phyloP scores from a whole-genome alignment of 345 rosid species.

The Eucalyptus brandiana region DNA sequence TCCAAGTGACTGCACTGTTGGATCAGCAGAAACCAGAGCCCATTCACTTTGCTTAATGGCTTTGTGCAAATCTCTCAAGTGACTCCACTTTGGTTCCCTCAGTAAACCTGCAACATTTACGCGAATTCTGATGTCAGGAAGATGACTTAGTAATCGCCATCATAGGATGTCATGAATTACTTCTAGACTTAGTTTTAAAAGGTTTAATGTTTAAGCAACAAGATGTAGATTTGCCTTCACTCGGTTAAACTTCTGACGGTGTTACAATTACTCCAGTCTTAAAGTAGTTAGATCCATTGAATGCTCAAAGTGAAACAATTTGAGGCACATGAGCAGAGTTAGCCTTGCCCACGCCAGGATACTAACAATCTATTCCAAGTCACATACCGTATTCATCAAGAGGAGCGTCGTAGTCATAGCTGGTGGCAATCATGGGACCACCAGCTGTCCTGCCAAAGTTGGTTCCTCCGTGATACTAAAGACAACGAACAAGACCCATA shows the following conservation, averaged over 20 bases:
- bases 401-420: conserved; percentile 46
- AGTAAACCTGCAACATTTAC: conserved; percentile 9
- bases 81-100: conserved; percentile 36
- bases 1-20: conserved; percentile 19
- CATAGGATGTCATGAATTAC: background rate
- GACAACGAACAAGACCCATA: background rate
- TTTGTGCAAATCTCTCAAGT: conserved; percentile 28
- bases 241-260: background rate
- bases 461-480: conserved; percentile 43
- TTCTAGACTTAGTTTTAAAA: background rate
- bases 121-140: background rate
- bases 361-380: background rate
- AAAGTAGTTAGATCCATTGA: background rate
- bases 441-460: conserved; percentile 37
- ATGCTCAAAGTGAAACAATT: background rate
- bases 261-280: background rate
- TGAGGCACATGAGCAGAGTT: background rate
- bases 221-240: background rate
- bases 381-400: conserved; percentile 32
- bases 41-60: conserved; percentile 30
- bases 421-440: conserved; percentile 36
- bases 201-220: background rate
- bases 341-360: background rate
- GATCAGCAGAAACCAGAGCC: conserved; percentile 36
- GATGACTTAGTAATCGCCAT: background rate